Base-by-base conservation (phyloP, 2,329 filamentous ascomycete species). In the Fulvia fulva region DNA sequence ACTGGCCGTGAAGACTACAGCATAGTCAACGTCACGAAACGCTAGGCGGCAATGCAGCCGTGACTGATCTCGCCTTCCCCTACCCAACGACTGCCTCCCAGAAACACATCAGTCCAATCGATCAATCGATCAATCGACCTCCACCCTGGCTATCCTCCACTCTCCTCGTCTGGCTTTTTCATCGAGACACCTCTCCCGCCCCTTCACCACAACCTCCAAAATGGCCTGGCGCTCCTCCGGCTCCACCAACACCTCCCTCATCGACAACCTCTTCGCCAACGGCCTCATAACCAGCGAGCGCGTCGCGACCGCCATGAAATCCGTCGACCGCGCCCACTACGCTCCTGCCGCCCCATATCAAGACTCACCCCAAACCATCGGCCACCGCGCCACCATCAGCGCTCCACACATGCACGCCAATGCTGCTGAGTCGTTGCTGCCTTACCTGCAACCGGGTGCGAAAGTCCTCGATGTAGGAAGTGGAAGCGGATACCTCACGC, bases 221-320 rank as follows among this genome's bases (percentile, higher is more conserved):
- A 46, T 99, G 94, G 92, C 93, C 59, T 99, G 94, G 94, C 84
- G 85, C 65, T 91, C 89, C 74, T 89, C 87, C 6, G 93, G 91
- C 60, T 76, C 77, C 4, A 84, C 85, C 26, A 97, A 97, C 73
- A 75, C 77, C 43, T 86, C 86, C 57, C 81, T 99, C 51, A 80
- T 97, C 61, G 82, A 87, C 65, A 96, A 96, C 72, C 81, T 99
- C 57, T 86, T 79, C 72, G 80, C 76, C 43, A 84, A 89, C 67
- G 82, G 82, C 2, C 79, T 97, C 54, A 91, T 97, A 65, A 87
- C 81, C n/a, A 83, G 86, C 61, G 75, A 83, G 3, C 77, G 81
- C 23, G 89, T 96, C 32, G 89, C 87, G 68, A 80, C 84, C n/a
- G 92, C 93, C 56, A 96, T 97, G 80, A 76, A 89, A 47, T 82